Evolutionary conservation across 371 early-diverging fungal genomes (phyloP).

Genomic region (Mucor ambiguus): DNA sequence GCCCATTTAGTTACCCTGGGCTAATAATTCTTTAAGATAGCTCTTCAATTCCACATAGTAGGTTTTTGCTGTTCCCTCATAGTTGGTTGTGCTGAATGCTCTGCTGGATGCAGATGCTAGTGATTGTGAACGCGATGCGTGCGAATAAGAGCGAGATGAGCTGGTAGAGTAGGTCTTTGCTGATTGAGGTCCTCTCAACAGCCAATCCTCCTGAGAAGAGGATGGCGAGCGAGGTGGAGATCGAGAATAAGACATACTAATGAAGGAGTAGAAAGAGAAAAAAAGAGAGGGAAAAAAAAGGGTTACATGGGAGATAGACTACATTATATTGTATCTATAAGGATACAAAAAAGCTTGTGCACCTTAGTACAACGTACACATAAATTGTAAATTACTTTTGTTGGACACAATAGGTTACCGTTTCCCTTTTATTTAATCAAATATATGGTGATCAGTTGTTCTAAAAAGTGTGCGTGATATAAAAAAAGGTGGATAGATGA

Average conservation of each 20-base stretch:
- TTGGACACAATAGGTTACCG: slow-evolving; percentile 1
- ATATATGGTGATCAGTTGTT: neutral
- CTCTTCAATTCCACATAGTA: slow-evolving; percentile 40
- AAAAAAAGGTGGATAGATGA: neutral
- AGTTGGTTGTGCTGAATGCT: slow-evolving; percentile 22
- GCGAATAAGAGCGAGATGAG: slow-evolving; percentile 38
- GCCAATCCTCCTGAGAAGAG: slow-evolving; percentile 42
- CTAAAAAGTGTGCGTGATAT: slow-evolving; percentile 1
- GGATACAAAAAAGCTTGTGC: slow-evolving; percentile 14
- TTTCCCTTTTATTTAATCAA: neutral
- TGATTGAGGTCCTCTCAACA: slow-evolving; percentile 30
- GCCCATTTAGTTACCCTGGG: slow-evolving; percentile 34
- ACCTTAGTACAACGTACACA: slow-evolving; percentile 11
- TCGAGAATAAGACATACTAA: slow-evolving; percentile 37
- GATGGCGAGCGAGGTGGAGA: slow-evolving; percentile 42
- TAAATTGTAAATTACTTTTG: neutral
- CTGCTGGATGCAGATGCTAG: slow-evolving; percentile 38
- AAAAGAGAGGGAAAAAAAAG: neutral
- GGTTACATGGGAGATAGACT: neutral
- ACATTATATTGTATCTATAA: neutral
- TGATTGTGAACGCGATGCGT: slow-evolving; percentile 42
- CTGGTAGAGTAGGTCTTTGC: slow-evolving; percentile 33
- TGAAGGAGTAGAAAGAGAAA: neutral
- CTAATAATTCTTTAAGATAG: slow-evolving; percentile 33
- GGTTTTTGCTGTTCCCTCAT: slow-evolving; percentile 37